Base-by-base conservation (phyloP, 2,329 filamentous ascomycete genomes). In the Aspergillus fumigatus region DNA sequence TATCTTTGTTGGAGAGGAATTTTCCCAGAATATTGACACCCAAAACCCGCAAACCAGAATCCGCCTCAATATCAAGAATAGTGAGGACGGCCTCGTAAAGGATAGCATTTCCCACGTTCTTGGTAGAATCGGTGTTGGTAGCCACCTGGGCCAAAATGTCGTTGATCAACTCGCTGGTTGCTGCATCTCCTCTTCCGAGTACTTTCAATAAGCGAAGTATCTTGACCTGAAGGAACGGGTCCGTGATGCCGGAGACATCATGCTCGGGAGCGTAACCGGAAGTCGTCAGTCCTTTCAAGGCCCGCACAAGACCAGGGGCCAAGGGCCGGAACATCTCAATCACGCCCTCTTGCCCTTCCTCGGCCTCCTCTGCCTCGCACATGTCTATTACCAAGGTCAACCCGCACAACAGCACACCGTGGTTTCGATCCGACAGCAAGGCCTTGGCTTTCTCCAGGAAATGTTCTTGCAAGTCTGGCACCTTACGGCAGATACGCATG, bases 11-110 rank as follows among this genome's bases (percentile, higher is more conserved):
- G n/a, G 92, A 88, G 60, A 99, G 78, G 77, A 99, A 99, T 73
- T 97, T 99, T 72, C 95, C 94, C 25, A 99, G 84, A 63, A 99
- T 99, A 72, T 99, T 99, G 65, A 99, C 94, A 68, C 94, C 94
- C 26, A 99, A 82, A 23, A 99, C 94, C 51, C 95, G 84, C 61
- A 99, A 79, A 38, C 94, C 93, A 9, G 94, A 96, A 71, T 99
- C 95, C 23, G 94, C 95, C 75, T 99, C 94, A 53, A 99, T 97
- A 65, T 99, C 94, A 50, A 99, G 85, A 64, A 99, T 99, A 0
- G 94, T 99, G 47, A 94, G 86, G 40, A 99, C 94, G 1, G 94
- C 90, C 76, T 99, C 94, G 77, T 99, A 99, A 7, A 99, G 81
- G 66, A 99, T 99, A 0, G 94, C 93, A 73, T 99, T 99, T 61